These are phyloP conservation scores for Dactylella cylindrospora DNA, from an alignment of 2,329 filamentous ascomycete species.

Conservation along the genomic window DNA sequence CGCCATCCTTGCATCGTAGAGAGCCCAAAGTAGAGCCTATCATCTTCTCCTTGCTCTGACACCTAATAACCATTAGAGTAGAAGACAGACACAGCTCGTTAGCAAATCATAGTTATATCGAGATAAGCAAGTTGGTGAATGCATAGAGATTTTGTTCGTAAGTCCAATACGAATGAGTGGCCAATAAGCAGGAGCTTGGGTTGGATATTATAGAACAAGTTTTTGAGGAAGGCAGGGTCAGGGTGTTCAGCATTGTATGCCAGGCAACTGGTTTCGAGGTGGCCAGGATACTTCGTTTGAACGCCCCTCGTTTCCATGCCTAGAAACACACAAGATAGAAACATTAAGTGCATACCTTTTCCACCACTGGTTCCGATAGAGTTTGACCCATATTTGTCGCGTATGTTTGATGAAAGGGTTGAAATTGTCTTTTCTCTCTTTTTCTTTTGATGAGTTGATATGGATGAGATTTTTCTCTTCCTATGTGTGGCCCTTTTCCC, in stretches of 20 bases:
- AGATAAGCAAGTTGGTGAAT: neutral
- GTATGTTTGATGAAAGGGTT: no score
- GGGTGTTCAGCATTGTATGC: no score
- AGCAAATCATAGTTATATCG: no score
- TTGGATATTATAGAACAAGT: no score
- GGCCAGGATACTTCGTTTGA: no score
- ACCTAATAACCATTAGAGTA: slow-evolving; percentile 61
- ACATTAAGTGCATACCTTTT: slow-evolving; percentile 71
- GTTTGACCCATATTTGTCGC: slow-evolving; percentile 99
- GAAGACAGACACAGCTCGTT: no score
- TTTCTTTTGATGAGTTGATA: no score
- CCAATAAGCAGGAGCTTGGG: neutral
- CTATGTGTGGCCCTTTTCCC: neutral
- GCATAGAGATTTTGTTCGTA: neutral
- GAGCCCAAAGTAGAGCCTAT: slow-evolving; percentile 86
- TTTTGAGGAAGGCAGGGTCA: no score
- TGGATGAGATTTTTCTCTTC: slow-evolving; percentile 5
- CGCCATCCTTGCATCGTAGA: slow-evolving; percentile 99
- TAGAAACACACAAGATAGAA: no score
- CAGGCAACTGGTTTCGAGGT: no score
- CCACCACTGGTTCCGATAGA: slow-evolving; percentile 96
- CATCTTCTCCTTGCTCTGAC: slow-evolving; percentile 88
- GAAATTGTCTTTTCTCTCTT: no score
- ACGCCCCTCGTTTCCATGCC: no score
- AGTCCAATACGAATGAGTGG: neutral